A percentile compares a stretch with the other conserved stretches of the same genome.
These are phyloP conservation scores for Crithidia brevicula DNA, from an alignment of 208 protist genomes.

Conservation along the genomic window DNA sequence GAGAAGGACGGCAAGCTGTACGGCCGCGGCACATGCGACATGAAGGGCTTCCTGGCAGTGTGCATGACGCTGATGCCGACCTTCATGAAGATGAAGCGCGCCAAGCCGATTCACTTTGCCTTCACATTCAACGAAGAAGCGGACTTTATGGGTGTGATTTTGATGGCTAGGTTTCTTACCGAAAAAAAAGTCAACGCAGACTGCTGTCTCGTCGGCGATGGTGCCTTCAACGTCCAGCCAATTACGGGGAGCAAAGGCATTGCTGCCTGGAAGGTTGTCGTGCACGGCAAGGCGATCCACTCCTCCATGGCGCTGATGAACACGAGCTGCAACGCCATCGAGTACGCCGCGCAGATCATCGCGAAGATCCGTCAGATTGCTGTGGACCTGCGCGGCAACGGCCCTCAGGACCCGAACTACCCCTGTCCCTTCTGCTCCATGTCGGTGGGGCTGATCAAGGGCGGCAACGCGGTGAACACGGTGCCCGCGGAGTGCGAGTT, in stretches of 20 bases:
- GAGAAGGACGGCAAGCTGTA: conserved; percentile 52
- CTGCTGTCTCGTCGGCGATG: conserved; percentile 50
- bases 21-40: conserved; percentile 52
- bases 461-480: conserved; percentile 51
- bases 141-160: conserved; percentile 29
- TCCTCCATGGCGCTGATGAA: conserved; percentile 46
- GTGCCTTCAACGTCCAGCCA: conserved; percentile 18
- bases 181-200: conserved; percentile 37
- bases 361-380: conserved; percentile 34
- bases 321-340: conserved; percentile 50
- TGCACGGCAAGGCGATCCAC: conserved; percentile 57
- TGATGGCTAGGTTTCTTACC: conserved; percentile 34
- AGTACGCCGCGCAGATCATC: conserved; percentile 45
- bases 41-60: conserved; percentile 50
- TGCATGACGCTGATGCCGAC: conserved; percentile 36
- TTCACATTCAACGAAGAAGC: conserved; percentile 44
- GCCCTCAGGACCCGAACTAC: conserved; percentile 24
- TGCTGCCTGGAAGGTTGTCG: conserved; percentile 29
- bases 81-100: conserved; percentile 36
- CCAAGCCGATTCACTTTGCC: conserved; percentile 47
- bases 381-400: conserved; percentile 32
- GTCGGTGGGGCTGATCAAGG: conserved; percentile 41
- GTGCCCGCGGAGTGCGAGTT: conserved; percentile 46
- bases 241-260: conserved; percentile 47
- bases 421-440: conserved; percentile 30